Evolutionary conservation across 257 asterid genomes (phyloP).

Genomic region (Penstemon newberryi): DNA sequence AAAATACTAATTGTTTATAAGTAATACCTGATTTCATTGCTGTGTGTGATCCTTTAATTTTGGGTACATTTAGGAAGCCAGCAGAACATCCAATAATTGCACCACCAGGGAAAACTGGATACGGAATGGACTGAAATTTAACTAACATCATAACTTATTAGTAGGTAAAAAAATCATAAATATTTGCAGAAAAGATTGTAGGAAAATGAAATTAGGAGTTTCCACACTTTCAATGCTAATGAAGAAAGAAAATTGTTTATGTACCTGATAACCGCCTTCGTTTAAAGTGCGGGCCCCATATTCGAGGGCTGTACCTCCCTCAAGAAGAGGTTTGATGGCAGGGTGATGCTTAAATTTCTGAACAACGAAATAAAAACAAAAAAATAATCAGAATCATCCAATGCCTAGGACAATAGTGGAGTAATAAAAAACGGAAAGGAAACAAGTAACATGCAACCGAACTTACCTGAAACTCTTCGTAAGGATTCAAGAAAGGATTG

Average conservation of each 20-base stretch:
- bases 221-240: background rate
- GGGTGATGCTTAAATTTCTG: slow-evolving; percentile 95
- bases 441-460: background rate
- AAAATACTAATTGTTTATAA: slow-evolving; percentile 22
- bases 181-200: slow-evolving; percentile 2
- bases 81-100: slow-evolving; percentile 99
- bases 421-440: slow-evolving; percentile 15
- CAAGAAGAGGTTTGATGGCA: slow-evolving; percentile 76
- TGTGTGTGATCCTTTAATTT: slow-evolving; percentile 95
- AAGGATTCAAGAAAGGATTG: slow-evolving; percentile 88
- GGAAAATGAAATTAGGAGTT: background rate
- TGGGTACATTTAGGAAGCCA: slow-evolving; percentile 95
- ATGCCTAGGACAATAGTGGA: slow-evolving; percentile 12
- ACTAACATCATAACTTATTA: slow-evolving; percentile 49
- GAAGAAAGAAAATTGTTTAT: slow-evolving; percentile 22
- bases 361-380: background rate
- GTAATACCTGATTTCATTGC: slow-evolving; percentile 95
- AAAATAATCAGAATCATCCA: background rate
- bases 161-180: slow-evolving; percentile 19
- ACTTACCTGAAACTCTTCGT: slow-evolving; percentile 94
- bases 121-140: slow-evolving; percentile 96
- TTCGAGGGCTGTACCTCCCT: slow-evolving; percentile 81
- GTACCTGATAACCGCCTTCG: slow-evolving; percentile 98
- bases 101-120: slow-evolving; percentile 99
- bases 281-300: slow-evolving; percentile 95